These are phyloP conservation scores for Anthracocystis walkeri DNA, from an alignment of 1,284 basidiomycete genomes.

Conservation along the genomic window DNA sequence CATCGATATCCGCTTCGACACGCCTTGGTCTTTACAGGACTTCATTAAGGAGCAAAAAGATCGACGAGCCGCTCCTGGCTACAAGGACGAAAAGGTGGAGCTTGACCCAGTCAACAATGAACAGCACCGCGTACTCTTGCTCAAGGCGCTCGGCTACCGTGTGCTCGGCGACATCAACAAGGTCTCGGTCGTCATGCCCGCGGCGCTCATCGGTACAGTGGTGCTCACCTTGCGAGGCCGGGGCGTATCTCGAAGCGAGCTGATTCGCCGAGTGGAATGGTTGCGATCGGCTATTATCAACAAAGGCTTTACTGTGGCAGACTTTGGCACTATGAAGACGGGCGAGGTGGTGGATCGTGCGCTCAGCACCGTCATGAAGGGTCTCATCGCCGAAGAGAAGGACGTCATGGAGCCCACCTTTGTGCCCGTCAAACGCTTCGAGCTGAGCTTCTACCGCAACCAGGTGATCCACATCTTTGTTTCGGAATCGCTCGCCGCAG, in stretches of 20 bases:
- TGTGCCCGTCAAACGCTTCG: slow-evolving; percentile 68
- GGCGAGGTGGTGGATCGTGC: slow-evolving; percentile 68
- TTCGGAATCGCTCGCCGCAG: slow-evolving; percentile 57
- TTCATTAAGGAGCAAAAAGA: slow-evolving; percentile 67
- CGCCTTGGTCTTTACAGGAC: slow-evolving; percentile 69
- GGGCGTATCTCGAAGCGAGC: slow-evolving; percentile 68
- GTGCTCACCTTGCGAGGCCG: slow-evolving; percentile 69
- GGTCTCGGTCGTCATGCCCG: slow-evolving; percentile 70
- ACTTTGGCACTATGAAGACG: slow-evolving; percentile 65
- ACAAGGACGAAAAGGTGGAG: slow-evolving; percentile 41
- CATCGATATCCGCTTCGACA: slow-evolving; percentile 70
- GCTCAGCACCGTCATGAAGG: slow-evolving; percentile 66
- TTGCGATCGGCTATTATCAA: slow-evolving; percentile 62
- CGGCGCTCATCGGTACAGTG: slow-evolving; percentile 69
- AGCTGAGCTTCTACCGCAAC: slow-evolving; percentile 70
- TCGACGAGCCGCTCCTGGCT: slow-evolving; percentile 45
- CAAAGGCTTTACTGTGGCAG: slow-evolving; percentile 69
- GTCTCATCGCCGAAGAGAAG: slow-evolving; percentile 64
- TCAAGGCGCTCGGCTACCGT: slow-evolving; percentile 69
- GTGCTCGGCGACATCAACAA: slow-evolving; percentile 70
- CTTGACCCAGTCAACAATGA: slow-evolving; percentile 53
- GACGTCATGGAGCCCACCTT: slow-evolving; percentile 70
- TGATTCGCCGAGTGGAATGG: slow-evolving; percentile 68
- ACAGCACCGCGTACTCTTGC: slow-evolving; percentile 61
- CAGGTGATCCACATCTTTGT: slow-evolving; percentile 69